A percentile compares a stretch with the other conserved stretches of the same genome.
These are phyloP conservation scores for Melocanna baccifera DNA, from an alignment of 176 grass and related monocot species.

Conservation along the genomic window DNA sequence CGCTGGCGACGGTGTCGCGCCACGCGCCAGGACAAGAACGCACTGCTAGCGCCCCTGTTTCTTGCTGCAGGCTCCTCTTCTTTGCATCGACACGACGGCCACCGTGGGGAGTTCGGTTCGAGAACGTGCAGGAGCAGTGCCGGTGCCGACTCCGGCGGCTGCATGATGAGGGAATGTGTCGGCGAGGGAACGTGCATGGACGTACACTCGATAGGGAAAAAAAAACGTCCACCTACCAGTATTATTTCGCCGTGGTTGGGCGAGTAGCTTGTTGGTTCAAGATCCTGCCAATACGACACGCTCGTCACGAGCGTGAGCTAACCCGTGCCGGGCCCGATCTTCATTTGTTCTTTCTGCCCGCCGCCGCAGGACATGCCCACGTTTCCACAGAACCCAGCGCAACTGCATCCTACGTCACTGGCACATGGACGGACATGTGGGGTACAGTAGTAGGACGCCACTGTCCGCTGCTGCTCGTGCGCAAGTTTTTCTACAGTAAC, in stretches of 20 bases:
- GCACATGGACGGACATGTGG: constrained; percentile 19
- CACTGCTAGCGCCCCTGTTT: not conserved
- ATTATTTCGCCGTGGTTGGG: not conserved
- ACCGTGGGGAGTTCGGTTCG: not conserved
- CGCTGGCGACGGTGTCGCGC: not conserved
- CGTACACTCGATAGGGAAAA: not conserved
- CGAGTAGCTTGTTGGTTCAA: not conserved
- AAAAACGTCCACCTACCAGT: not conserved
- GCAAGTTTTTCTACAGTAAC: too few species aligned
- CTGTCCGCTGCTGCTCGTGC: not conserved
- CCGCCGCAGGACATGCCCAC: not conserved
- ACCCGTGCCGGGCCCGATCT: not conserved
- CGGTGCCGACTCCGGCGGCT: not conserved
- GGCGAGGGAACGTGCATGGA: not conserved
- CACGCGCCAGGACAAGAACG: not conserved
- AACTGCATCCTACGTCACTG: not conserved
- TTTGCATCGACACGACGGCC: not conserved
- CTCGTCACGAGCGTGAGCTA: not conserved
- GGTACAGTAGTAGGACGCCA: not conserved
- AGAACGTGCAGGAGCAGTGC: constrained; percentile 13
- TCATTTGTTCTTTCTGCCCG: not conserved
- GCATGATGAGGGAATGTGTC: not conserved
- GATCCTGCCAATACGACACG: constrained; percentile 14
- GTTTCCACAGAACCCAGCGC: not conserved
- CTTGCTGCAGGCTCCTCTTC: not conserved